A percentile compares a stretch with the other conserved stretches of the same genome.
phyloP scores from a whole-genome alignment of 768 basidiomycete species.

The Crassisporium funariophilum region DNA sequence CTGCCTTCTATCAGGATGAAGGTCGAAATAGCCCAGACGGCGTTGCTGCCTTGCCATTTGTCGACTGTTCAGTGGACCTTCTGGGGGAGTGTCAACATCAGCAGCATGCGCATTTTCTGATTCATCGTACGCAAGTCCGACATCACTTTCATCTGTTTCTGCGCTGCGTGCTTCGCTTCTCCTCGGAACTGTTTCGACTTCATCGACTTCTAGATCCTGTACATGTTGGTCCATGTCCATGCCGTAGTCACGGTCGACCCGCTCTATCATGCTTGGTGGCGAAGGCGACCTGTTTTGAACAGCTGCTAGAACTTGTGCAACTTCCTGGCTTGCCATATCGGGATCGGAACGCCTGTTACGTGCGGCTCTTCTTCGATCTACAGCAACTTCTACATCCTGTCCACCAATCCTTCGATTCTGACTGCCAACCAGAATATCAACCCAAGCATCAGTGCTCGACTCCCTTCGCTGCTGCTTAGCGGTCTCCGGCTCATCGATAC shows the following conservation, averaged over 20 bases:
- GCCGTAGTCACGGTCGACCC: conserved; percentile 38
- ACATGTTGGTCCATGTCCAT: conserved; percentile 37
- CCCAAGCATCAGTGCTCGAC: conserved; percentile 78
- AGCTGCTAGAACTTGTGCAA: conserved; percentile 69
- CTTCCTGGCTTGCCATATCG: conserved; percentile 72
- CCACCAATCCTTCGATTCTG: conserved; percentile 52
- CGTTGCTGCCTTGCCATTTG: conserved; percentile 38
- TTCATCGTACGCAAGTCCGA: conserved; percentile 28
- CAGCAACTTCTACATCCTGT: conserved; percentile 50
- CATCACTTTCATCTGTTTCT: conserved; percentile 28
- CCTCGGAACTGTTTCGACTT: conserved; percentile 49
- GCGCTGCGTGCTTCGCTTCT: conserved; percentile 29
- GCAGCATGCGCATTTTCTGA: conserved; percentile 25
- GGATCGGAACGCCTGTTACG: conserved; percentile 49
- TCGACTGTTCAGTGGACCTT: conserved; percentile 28
- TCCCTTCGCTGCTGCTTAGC: conserved; percentile 50
- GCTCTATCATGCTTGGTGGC: conserved; percentile 34
- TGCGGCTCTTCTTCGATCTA: conserved; percentile 34
- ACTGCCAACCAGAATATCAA: conserved; percentile 78
- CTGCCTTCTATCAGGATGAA: conserved; percentile 73
- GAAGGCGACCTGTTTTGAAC: conserved; percentile 43
- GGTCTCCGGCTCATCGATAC: conserved; percentile 37
- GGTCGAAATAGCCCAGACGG: conserved; percentile 73
- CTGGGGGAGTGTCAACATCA: conserved; percentile 19
- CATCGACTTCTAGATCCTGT: conserved; percentile 51